A percentile compares a stretch with the other conserved stretches of the same genome.
Conservation (phyloP, 495 filamentous ascomycete genomes). For the Oidiodendron maius region DNA sequence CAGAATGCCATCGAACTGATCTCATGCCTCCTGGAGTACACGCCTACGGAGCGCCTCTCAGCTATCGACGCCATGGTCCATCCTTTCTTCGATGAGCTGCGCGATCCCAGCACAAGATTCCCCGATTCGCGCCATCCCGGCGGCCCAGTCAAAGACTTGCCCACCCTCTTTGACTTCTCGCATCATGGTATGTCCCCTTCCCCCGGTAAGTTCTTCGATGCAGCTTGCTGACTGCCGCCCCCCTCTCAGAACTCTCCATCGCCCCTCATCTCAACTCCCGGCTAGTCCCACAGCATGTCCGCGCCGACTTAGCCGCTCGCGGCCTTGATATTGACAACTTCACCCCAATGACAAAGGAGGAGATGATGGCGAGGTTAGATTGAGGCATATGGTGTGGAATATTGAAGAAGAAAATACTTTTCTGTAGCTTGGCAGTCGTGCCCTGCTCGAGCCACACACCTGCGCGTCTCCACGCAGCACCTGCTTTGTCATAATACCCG, state of each 20-base stretch:
- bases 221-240: constrained; percentile 1
- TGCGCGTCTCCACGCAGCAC: constrained; percentile 19
- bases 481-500: constrained; percentile 21
- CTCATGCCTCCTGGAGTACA: constrained; percentile 89
- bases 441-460: constrained; percentile 13
- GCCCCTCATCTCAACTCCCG: constrained; percentile 77
- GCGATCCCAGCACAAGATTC: constrained; percentile 79
- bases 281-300: constrained; percentile 80
- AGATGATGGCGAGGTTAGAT: constrained; percentile 97
- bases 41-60: constrained; percentile 88
- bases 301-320: constrained; percentile 61
- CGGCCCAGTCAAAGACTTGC: constrained; percentile 69
- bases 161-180: constrained; percentile 86
- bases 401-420: constrained; percentile 25
- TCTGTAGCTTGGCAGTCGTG: constrained; percentile 16
- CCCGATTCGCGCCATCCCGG: constrained; percentile 90
- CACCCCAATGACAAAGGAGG: constrained; percentile 78
- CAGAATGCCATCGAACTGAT: constrained; percentile 92
- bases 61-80: constrained; percentile 97
- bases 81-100: constrained; percentile 95
- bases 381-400: constrained; percentile 43
- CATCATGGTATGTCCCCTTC: constrained; percentile 67
- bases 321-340: constrained; percentile 94
- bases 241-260: constrained; percentile 80
- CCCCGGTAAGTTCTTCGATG: not conserved